Conservation (phyloP, 148 eudicot species). For the Rhododendron mucronatum region DNA sequence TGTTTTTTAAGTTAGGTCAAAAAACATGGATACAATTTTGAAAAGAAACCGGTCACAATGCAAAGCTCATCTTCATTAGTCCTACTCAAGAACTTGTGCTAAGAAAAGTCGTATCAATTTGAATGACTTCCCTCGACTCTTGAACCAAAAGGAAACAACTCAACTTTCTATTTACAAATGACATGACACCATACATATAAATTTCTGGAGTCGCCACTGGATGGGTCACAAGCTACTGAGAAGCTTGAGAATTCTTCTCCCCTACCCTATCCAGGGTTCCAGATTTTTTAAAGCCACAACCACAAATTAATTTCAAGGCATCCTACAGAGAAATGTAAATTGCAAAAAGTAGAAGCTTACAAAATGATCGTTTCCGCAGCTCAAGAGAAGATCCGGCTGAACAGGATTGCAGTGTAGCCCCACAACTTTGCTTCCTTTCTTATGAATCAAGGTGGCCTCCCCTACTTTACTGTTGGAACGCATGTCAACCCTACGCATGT, state of each 20-base stretch:
- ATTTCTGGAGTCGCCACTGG: background rate
- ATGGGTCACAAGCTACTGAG: background rate
- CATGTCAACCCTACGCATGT: constrained; percentile 59
- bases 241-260: background rate
- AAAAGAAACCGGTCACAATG: no score
- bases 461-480: constrained; percentile 60
- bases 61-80: background rate
- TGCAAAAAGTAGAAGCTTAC: constrained; percentile 38
- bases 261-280: background rate
- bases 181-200: no score
- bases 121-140: no score
- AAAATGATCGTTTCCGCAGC: constrained; percentile 97
- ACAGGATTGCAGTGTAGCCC: constrained; percentile 95
- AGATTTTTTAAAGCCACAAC: background rate
- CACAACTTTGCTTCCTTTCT: constrained; percentile 84
- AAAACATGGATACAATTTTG: no score
- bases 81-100: no score
- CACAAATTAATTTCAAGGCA: background rate
- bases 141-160: no score
- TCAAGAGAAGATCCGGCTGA: constrained; percentile 91
- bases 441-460: constrained; percentile 67
- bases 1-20: no score
- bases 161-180: no score
- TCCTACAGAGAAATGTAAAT: background rate
- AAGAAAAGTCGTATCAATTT: no score